Evolutionary conservation across 2,329 filamentous ascomycete species (phyloP).

Genomic region (Corinectria fuckeliana): DNA sequence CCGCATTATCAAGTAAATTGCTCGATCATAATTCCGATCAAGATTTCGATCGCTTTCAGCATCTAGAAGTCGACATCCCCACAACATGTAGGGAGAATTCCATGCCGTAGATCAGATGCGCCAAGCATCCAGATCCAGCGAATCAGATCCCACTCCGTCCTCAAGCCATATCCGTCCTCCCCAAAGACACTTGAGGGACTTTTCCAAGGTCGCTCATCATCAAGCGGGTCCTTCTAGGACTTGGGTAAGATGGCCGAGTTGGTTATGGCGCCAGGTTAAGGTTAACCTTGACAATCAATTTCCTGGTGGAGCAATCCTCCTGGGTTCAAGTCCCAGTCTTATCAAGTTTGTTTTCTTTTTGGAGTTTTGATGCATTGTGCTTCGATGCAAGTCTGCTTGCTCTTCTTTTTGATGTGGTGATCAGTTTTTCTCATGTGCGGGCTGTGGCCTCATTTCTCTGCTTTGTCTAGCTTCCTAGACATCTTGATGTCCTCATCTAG

Average conservation of each 20-base stretch:
- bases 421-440: background rate
- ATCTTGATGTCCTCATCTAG: too few species aligned
- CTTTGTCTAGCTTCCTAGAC: too few species aligned
- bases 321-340: constrained; percentile 41
- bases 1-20: background rate
- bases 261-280: constrained; percentile 41
- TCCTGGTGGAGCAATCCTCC: constrained; percentile 41
- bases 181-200: background rate
- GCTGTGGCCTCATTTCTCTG: background rate
- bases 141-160: background rate
- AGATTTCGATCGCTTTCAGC: background rate
- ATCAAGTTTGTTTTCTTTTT: constrained; percentile 28
- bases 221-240: constrained; percentile 14
- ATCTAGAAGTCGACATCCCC: background rate
- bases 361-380: too few species aligned
- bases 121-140: background rate
- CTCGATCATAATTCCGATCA: background rate
- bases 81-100: background rate
- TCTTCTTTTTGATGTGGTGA: background rate
- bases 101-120: background rate
- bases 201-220: background rate
- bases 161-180: background rate
- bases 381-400: background rate
- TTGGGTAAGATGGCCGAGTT: constrained; percentile 39
- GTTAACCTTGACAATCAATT: constrained; percentile 38